A percentile compares a stretch with the other conserved stretches of the same genome.
Conservation (phyloP, 306 rosid species). For the Cicer yamashitae region DNA sequence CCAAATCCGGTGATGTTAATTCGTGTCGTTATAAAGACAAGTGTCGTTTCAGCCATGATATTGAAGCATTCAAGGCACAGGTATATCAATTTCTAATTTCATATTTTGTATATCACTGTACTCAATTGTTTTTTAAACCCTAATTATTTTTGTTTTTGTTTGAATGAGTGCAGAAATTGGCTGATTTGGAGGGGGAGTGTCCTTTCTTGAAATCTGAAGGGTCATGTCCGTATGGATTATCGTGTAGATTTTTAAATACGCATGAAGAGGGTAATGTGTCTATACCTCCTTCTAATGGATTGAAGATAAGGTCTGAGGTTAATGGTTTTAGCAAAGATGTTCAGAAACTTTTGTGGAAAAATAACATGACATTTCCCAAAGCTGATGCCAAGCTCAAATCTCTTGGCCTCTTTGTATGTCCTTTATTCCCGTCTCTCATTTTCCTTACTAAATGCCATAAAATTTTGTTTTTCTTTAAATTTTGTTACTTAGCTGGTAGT, state of each 20-base stretch:
- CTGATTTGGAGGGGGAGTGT: conserved; percentile 83
- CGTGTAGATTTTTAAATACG: conserved; percentile 78
- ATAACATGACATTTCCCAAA: conserved; percentile 74
- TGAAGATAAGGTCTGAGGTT: conserved; percentile 60
- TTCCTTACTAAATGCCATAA: not conserved
- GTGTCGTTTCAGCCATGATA: conserved; percentile 89
- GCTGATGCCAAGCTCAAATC: conserved; percentile 75
- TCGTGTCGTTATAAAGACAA: conserved; percentile 74
- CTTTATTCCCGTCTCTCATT: not conserved
- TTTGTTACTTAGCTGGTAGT: not conserved
- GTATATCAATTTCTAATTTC: conserved; percentile 38
- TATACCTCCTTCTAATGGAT: conserved; percentile 40
- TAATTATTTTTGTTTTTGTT: not conserved
- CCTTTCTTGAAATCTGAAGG: conserved; percentile 64
- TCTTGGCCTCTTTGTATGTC: conserved; percentile 77
- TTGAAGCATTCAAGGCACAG: conserved; percentile 79
- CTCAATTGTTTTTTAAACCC: not conserved
- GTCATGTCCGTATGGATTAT: conserved; percentile 76
- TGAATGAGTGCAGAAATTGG: conserved; percentile 64
- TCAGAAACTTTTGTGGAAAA: conserved; percentile 93
- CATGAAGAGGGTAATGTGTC: conserved; percentile 55
- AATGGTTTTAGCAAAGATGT: conserved; percentile 83
- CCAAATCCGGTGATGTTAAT: conserved; percentile 74
- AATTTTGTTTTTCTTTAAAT: conserved; percentile 5
- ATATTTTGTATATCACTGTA: not conserved